Evolutionary conservation across 2,329 filamentous ascomycete genomes (phyloP), one percentile per base, ranked within the genome.

Genomic region (Cercospora sojina): DNA sequence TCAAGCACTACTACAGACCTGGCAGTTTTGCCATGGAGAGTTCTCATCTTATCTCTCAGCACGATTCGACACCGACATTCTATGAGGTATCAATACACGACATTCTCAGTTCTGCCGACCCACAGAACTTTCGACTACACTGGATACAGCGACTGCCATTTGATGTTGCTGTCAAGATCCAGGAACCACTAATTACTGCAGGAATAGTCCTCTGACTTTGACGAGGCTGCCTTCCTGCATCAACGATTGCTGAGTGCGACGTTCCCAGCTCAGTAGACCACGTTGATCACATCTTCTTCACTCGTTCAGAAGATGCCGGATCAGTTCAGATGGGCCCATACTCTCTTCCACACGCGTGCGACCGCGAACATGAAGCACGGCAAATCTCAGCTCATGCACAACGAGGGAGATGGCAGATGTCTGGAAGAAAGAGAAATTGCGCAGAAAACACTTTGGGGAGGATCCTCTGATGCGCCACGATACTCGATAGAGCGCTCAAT

Each of bases 211-310:
- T 70, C 64, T 66, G 65, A 43, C 64, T 64, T 49, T 16, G 67
- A 73, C 47, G 62, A 69, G 68, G 66, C 35, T 68, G 53, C 53
- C 65, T 58, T 60, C 10, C n/a, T 16, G 56, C 53, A 47, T n/a
- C 10, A 53, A 64, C 29, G 58, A 12, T 51, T 43, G 7, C 25
- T 53, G 69, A 63, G 68, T 62, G 67, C 67, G 61, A 60, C 66
- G 2, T 12, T 43, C n/a, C 20, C 18, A 66, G 67, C 70, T 69
- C 70, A 64, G 27, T 20, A 49, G 67, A 74, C 67, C 59, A 55
- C 60, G 74, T 76, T 76, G 74, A 73, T 75, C 70, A 74, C 71
- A 69, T 70, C 70, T 72, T 69, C 71, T 72, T 74, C 72, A 73
- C 68, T 74, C 73, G 9, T 64, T 73, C 68, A 73, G 69, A 69